Evolutionary conservation across 2,329 filamentous ascomycete species (phyloP).

Genomic region (Arthrobotrys sphaeroides): DNA sequence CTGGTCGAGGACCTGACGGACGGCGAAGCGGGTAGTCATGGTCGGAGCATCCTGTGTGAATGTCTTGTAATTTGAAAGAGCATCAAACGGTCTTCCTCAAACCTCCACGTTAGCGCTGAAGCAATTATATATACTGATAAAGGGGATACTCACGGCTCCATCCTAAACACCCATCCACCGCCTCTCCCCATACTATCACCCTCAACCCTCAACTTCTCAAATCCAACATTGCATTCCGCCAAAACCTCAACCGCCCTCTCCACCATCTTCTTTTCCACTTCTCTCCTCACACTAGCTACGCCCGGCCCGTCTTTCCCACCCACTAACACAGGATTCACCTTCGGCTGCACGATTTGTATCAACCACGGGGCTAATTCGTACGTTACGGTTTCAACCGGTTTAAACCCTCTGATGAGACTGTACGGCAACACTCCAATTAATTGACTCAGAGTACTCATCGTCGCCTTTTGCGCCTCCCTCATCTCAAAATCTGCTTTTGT

Average conservation of each 20-base stretch:
- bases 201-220: slow-evolving; percentile 84
- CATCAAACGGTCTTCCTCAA: slow-evolving; percentile 73
- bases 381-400: slow-evolving; percentile 38
- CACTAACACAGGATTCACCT: slow-evolving; percentile 89
- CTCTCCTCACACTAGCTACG: slow-evolving; percentile 88
- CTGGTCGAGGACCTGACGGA: slow-evolving; percentile 91
- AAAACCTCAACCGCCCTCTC: slow-evolving; percentile 81
- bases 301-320: slow-evolving; percentile 82
- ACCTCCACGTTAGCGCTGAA: slow-evolving; percentile 12
- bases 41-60: slow-evolving; percentile 66
- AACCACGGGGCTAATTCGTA: slow-evolving; percentile 83
- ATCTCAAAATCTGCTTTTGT: slow-evolving; percentile 83
- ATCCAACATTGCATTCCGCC: slow-evolving; percentile 79
- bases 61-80: slow-evolving; percentile 78
- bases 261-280: slow-evolving; percentile 83
- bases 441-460: slow-evolving; percentile 75
- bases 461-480: slow-evolving; percentile 81
- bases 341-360: slow-evolving; percentile 82
- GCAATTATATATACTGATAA: slow-evolving; percentile 5
- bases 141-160: slow-evolving; percentile 78
- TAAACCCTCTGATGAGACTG: slow-evolving; percentile 52
- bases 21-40: slow-evolving; percentile 78
- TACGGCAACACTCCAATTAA: slow-evolving; percentile 77
- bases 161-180: slow-evolving; percentile 83
- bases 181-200: slow-evolving; percentile 62